Evolutionary conservation across 495 filamentous ascomycete species (phyloP).

Genomic region (Platismatia glauca): DNA sequence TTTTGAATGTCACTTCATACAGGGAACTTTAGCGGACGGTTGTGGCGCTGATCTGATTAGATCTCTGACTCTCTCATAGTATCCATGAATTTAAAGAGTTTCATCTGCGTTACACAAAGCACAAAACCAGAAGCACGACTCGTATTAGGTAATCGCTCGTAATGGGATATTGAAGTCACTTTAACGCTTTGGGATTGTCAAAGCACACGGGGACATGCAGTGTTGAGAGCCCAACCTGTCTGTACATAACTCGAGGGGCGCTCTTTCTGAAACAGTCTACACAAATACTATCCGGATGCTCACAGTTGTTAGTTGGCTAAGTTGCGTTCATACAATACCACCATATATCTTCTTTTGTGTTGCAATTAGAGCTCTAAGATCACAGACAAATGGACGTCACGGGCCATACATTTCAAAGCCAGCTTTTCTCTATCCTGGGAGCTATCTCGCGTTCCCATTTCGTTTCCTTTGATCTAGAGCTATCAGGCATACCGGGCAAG

Average conservation of each 20-base stretch:
- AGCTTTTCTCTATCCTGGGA: slow-evolving; percentile 51
- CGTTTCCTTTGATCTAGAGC: slow-evolving; percentile 67
- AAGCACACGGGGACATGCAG: not conserved
- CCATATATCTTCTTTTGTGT: not conserved
- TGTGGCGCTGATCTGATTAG: slow-evolving; percentile 5
- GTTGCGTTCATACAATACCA: not conserved
- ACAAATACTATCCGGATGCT: not conserved
- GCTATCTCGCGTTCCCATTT: slow-evolving; percentile 54
- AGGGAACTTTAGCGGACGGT: not conserved
- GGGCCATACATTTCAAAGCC: slow-evolving; percentile 40
- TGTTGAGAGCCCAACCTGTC: not conserved
- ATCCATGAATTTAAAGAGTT: too few species aligned
- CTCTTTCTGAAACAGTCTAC: not conserved
- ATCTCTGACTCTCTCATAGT: too few species aligned
- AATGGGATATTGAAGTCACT: not conserved
- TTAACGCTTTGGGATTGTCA: not conserved
- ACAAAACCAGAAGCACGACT: too few species aligned
- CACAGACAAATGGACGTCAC: slow-evolving; percentile 55
- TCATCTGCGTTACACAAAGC: too few species aligned
- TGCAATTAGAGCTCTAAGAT: not conserved
- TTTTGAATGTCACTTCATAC: not conserved
- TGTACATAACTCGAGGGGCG: not conserved
- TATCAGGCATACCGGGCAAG: slow-evolving; percentile 54
- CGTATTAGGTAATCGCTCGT: too few species aligned
- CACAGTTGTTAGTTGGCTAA: not conserved